These are phyloP conservation scores for Tetrapisispora nanseiensis DNA, from an alignment of 805 yeast genomes.

Conservation along the genomic window DNA sequence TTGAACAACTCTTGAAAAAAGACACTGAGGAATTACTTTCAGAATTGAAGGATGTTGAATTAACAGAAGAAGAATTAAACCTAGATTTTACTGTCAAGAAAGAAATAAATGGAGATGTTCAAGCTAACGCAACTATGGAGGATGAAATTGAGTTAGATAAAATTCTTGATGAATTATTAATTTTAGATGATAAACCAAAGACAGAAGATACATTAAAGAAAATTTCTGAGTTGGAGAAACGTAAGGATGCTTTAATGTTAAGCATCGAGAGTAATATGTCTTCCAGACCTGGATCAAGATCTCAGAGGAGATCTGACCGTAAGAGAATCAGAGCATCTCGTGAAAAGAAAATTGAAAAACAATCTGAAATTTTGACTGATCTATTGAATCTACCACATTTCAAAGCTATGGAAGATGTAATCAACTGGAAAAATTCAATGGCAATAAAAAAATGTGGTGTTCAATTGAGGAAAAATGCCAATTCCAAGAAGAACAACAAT, in stretches of 20 bases:
- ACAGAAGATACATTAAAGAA: constrained; percentile 18
- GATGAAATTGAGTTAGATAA: constrained; percentile 22
- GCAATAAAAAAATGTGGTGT: constrained; percentile 19
- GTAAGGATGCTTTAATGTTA: constrained; percentile 19
- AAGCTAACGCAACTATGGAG: constrained; percentile 4
- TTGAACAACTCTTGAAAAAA: constrained; percentile 34
- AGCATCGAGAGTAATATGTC: constrained; percentile 11
- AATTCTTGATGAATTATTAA: constrained; percentile 31
- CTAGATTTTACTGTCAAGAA: constrained; percentile 4
- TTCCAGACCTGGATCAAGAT: constrained; percentile 15
- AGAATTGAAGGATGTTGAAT: constrained; percentile 31
- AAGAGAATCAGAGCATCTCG: constrained; percentile 13
- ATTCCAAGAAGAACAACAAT: constrained; percentile 21
- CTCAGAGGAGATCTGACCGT: constrained; percentile 17
- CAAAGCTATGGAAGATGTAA: constrained; percentile 15
- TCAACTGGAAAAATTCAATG: constrained; percentile 21
- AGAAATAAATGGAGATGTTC: constrained; percentile 6
- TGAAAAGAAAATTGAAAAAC: constrained; percentile 18
- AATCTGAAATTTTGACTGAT: constrained; percentile 19
- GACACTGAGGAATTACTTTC: constrained; percentile 35
- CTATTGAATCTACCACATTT: constrained; percentile 18
- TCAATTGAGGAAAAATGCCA: constrained; percentile 20
- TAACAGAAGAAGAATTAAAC: constrained; percentile 28
- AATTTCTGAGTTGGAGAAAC: constrained; percentile 23
- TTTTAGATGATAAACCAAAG: constrained; percentile 28